Conservation (phyloP, 1,139 yeast species). For the Kazachstania sp. region DNA sequence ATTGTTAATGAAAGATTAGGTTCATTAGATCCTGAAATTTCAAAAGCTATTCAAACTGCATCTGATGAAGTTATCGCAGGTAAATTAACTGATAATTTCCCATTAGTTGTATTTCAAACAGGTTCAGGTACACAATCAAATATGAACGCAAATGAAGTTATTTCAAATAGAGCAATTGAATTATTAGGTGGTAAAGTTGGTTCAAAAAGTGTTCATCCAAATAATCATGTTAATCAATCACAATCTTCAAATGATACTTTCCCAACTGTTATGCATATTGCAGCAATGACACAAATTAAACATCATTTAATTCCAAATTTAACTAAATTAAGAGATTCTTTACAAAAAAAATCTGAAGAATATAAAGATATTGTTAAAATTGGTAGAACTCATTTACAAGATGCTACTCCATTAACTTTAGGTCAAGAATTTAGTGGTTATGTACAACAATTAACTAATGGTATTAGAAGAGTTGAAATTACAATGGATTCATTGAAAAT, state of each 20-base stretch:
- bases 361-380: conserved; percentile 85
- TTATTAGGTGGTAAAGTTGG: conserved; percentile 86
- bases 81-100: conserved; percentile 87
- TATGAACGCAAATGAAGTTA: conserved; percentile 98
- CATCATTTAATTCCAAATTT: conserved; percentile 71
- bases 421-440: conserved; percentile 98
- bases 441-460: conserved; percentile 85
- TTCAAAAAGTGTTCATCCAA: conserved; percentile 89
- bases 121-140: conserved; percentile 98
- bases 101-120: conserved; percentile 95
- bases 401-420: conserved; percentile 94
- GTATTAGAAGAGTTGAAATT: conserved; percentile 76
- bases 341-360: conserved; percentile 70
- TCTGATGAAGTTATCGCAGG: conserved; percentile 94
- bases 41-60: conserved; percentile 81
- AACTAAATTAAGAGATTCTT: conserved; percentile 64
- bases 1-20: conserved; percentile 81
- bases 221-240: conserved; percentile 97
- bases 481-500: conserved; percentile 66
- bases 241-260: conserved; percentile 97
- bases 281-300: conserved; percentile 87
- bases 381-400: conserved; percentile 98
- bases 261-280: conserved; percentile 99
- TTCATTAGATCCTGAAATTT: conserved; percentile 68
- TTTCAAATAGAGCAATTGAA: conserved; percentile 96